phyloP scores from a whole-genome alignment of 2,329 filamentous ascomycete genomes.

The Pseudogymnoascus sp. region DNA sequence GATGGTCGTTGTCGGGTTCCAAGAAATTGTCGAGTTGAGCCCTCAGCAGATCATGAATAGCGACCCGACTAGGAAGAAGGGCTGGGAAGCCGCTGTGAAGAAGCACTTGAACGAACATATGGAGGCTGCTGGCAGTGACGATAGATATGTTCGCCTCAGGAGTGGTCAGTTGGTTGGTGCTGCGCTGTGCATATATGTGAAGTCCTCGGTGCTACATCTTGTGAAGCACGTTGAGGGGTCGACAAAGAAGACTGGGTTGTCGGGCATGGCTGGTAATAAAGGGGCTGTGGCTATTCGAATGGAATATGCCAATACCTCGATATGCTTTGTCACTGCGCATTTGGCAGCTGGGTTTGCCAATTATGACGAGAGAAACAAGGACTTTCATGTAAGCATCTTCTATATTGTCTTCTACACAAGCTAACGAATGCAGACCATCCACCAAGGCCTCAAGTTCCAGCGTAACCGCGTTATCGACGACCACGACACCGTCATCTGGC shows the following conservation, averaged over 20 bases:
- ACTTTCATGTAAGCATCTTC: constrained; percentile 61
- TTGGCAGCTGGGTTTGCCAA: constrained; percentile 93
- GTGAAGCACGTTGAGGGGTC: constrained; percentile 97
- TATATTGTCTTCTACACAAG: neutral
- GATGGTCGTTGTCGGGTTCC: constrained; percentile 85
- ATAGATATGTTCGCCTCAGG: constrained; percentile 73
- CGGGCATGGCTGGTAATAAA: constrained; percentile 96
- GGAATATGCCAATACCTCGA: constrained; percentile 84
- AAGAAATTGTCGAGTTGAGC: constrained; percentile 96
- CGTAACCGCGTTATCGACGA: constrained; percentile 85
- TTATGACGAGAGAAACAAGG: constrained; percentile 90
- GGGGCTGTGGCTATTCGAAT: constrained; percentile 94
- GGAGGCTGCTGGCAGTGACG: constrained; percentile 56
- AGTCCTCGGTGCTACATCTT: constrained; percentile 63
- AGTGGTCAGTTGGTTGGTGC: constrained; percentile 93
- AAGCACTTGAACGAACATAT: constrained; percentile 68
- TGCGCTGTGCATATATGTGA: constrained; percentile 86
- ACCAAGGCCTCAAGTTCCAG: constrained; percentile 81
- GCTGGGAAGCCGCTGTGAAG: constrained; percentile 81
- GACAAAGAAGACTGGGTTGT: constrained; percentile 90
- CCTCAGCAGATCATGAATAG: constrained; percentile 99
- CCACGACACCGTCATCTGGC: constrained; percentile 85
- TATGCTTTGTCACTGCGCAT: constrained; percentile 96
- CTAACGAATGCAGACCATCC: constrained; percentile 29
- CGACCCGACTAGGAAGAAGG: constrained; percentile 74